A percentile compares a stretch with the other conserved stretches of the same genome.
These are phyloP conservation scores for Nasturtium officinale DNA, from an alignment of 345 rosid species.

Conservation along the genomic window DNA sequence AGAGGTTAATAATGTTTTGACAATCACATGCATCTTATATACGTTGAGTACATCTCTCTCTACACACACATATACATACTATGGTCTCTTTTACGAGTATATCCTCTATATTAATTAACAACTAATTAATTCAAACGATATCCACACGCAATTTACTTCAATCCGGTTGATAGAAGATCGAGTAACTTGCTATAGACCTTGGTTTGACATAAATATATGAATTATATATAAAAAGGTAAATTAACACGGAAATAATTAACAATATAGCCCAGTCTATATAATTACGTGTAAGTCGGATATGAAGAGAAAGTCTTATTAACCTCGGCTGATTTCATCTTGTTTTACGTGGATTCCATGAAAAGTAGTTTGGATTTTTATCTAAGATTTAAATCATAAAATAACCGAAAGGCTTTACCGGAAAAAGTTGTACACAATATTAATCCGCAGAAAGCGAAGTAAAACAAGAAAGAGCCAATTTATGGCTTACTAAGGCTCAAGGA, in stretches of 20 bases:
- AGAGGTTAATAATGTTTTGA: slow-evolving; percentile 18
- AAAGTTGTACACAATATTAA: neutral
- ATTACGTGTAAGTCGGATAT: neutral
- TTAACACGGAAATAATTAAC: no score
- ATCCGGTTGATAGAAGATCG: neutral
- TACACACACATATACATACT: neutral
- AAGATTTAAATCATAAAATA: neutral
- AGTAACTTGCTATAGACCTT: no score
- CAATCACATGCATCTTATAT: slow-evolving; percentile 35
- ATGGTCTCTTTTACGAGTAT: slow-evolving; percentile 7
- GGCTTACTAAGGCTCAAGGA: slow-evolving; percentile 1
- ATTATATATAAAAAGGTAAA: no score
- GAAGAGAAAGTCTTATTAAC: neutral
- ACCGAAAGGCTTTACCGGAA: neutral
- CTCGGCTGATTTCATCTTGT: neutral
- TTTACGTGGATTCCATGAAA: neutral
- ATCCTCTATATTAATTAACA: neutral
- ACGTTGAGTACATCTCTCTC: slow-evolving; percentile 10
- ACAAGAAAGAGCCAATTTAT: neutral
- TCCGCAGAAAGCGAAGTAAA: slow-evolving; percentile 2
- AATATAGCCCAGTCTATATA: no score
- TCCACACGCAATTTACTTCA: slow-evolving; percentile 15
- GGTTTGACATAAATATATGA: no score
- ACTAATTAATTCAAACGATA: neutral
- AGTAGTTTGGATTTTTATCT: neutral